phyloP scores from a whole-genome alignment of 257 asterid species.

The Solanum arcanum region DNA sequence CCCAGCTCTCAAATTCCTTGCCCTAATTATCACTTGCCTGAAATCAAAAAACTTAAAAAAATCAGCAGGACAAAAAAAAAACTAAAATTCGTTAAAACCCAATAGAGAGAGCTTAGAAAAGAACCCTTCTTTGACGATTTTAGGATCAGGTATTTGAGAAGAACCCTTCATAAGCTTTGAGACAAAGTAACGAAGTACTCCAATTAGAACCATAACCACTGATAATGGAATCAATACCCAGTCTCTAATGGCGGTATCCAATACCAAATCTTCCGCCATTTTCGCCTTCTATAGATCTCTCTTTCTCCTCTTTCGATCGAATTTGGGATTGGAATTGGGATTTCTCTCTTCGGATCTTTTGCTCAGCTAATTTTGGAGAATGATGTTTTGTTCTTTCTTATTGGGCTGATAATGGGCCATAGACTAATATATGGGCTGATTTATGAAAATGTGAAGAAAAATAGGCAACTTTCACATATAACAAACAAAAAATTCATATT shows the following conservation, averaged over 20 bases:
- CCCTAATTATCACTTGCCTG: constrained; percentile 91
- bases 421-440: not conserved
- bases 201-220: constrained; percentile 67
- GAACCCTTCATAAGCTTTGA: constrained; percentile 87
- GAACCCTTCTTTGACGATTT: constrained; percentile 92
- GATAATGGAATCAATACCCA: constrained; percentile 94
- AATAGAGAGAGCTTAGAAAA: not conserved
- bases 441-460: not conserved
- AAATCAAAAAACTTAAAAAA: not conserved
- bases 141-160: constrained; percentile 69
- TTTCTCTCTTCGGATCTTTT: not conserved
- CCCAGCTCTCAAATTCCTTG: constrained; percentile 85
- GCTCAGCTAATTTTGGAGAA: not conserved
- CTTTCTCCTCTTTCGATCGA: not conserved
- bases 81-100: not conserved
- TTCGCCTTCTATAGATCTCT: not conserved
- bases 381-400: not conserved
- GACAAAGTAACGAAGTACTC: constrained; percentile 84
- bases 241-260: constrained; percentile 95
- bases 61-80: not conserved
- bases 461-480: no score
- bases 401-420: not conserved
- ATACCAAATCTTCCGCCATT: constrained; percentile 94
- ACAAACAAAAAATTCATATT: no score
- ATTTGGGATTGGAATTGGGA: not conserved